Evolutionary conservation across 1,139 yeast species (phyloP).

Genomic region (Debaryomycetaceae sp.): DNA sequence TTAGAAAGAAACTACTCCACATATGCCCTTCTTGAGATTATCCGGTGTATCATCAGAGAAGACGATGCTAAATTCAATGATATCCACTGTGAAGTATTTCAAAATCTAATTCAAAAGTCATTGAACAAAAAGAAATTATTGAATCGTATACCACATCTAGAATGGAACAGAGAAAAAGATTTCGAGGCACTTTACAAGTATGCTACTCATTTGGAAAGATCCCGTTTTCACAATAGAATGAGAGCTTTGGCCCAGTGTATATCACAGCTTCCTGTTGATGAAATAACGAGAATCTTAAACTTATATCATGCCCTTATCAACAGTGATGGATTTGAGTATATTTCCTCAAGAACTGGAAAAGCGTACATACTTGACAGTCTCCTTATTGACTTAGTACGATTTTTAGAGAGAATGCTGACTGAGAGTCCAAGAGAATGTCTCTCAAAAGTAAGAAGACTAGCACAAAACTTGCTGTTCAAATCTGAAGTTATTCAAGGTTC

Average conservation of each 20-base stretch:
- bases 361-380: slow-evolving; percentile 17
- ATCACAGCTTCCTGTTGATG: slow-evolving; percentile 18
- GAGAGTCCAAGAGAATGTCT: slow-evolving; percentile 7
- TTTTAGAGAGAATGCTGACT: slow-evolving; percentile 12
- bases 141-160: not conserved
- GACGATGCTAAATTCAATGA: slow-evolving; percentile 4
- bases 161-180: slow-evolving; percentile 9
- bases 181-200: slow-evolving; percentile 13
- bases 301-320: slow-evolving; percentile 9
- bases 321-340: slow-evolving; percentile 13
- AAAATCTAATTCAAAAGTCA: not conserved
- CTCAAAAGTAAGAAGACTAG: slow-evolving; percentile 16
- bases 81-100: not conserved
- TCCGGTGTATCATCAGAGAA: slow-evolving; percentile 17
- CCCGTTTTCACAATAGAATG: slow-evolving; percentile 23
- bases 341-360: slow-evolving; percentile 14
- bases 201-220: slow-evolving; percentile 14
- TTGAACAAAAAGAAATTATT: not conserved
- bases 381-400: slow-evolving; percentile 18
- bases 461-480: slow-evolving; percentile 13
- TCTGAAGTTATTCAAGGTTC: slow-evolving; percentile 15
- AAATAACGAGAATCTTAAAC: slow-evolving; percentile 15
- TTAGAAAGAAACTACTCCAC: slow-evolving; percentile 11
- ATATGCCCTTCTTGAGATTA: slow-evolving; percentile 19
- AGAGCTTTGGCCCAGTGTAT: slow-evolving; percentile 30